Percentiles rank a stretch among this genome's conserved stretches.
phyloP scores from a whole-genome alignment of 495 filamentous ascomycete genomes.

The Hyaloscypha variabilis region DNA sequence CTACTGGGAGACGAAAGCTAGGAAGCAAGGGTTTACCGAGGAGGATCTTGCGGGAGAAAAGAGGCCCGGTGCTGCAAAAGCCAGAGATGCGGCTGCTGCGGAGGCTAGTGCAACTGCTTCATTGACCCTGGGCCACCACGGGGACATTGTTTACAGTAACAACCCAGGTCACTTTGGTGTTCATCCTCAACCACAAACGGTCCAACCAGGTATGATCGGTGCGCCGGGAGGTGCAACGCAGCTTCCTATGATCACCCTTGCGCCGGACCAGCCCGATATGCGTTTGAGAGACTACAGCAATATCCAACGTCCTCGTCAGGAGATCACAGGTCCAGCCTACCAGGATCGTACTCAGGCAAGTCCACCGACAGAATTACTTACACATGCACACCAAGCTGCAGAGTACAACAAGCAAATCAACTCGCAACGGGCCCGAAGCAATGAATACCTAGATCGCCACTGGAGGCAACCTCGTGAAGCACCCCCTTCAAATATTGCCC shows the following conservation, averaged over 20 bases:
- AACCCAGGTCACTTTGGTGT: slow-evolving; percentile 61
- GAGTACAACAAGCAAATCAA: slow-evolving; percentile 87
- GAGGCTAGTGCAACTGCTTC: slow-evolving; percentile 44
- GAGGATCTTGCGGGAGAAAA: slow-evolving; percentile 97
- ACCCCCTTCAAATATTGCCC: slow-evolving; percentile 40
- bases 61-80: slow-evolving; percentile 87
- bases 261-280: slow-evolving; percentile 74
- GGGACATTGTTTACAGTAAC: slow-evolving; percentile 81
- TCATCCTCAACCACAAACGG: slow-evolving; percentile 64
- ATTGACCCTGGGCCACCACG: slow-evolving; percentile 62
- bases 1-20: slow-evolving; percentile 97
- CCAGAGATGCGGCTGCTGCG: slow-evolving; percentile 75
- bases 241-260: slow-evolving; percentile 84
- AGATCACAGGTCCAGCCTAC: slow-evolving; percentile 86
- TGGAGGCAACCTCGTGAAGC: slow-evolving; percentile 80
- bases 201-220: slow-evolving; percentile 71
- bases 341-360: slow-evolving; percentile 83
- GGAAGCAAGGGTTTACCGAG: slow-evolving; percentile 98
- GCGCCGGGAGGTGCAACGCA: slow-evolving; percentile 65
- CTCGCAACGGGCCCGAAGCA: slow-evolving; percentile 72
- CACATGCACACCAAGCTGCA: slow-evolving; percentile 83
- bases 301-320: slow-evolving; percentile 85
- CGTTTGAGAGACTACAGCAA: slow-evolving; percentile 79
- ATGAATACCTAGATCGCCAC: slow-evolving; percentile 72
- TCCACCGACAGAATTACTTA: slow-evolving; percentile 79